phyloP scores from a whole-genome alignment of 768 basidiomycete species.

The Macrolepiota fuliginosa region DNA sequence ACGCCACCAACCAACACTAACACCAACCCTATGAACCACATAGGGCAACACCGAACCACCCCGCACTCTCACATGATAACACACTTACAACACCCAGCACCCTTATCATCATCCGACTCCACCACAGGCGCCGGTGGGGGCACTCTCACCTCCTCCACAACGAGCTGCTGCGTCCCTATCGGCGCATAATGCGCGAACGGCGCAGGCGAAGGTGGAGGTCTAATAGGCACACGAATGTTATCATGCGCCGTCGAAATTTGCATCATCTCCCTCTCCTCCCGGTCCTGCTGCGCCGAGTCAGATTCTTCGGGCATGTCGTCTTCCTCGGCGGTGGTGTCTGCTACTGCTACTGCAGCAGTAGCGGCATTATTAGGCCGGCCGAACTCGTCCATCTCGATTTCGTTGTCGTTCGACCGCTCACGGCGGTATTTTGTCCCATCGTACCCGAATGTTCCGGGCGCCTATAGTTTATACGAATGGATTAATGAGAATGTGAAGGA shows the following conservation, averaged over 20 bases:
- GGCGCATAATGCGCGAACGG: slow-evolving; percentile 66
- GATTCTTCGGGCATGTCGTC: slow-evolving; percentile 12
- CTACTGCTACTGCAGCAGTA: not conserved
- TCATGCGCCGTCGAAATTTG: slow-evolving; percentile 23
- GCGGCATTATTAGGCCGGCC: slow-evolving; percentile 33
- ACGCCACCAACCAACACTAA: not conserved
- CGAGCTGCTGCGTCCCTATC: slow-evolving; percentile 3
- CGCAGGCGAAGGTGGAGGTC: slow-evolving; percentile 49
- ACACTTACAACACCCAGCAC: slow-evolving; percentile 77
- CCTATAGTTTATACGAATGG: slow-evolving; percentile 38
- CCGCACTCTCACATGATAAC: slow-evolving; percentile 68
- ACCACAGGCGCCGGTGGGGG: slow-evolving; percentile 27
- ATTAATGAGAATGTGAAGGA: not conserved
- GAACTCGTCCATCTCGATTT: slow-evolving; percentile 67
- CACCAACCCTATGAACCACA: slow-evolving; percentile 38
- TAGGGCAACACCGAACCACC: slow-evolving; percentile 61
- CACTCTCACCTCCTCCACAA: not conserved
- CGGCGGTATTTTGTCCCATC: slow-evolving; percentile 70
- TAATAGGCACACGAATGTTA: slow-evolving; percentile 28
- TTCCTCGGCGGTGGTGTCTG: not conserved
- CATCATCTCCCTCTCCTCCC: slow-evolving; percentile 21
- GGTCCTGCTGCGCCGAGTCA: slow-evolving; percentile 14
- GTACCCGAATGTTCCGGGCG: slow-evolving; percentile 81
- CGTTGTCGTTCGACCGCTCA: slow-evolving; percentile 36
- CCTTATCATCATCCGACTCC: slow-evolving; percentile 43